Conservation (phyloP, 768 basidiomycete genomes). For the Amanita muscaria region DNA sequence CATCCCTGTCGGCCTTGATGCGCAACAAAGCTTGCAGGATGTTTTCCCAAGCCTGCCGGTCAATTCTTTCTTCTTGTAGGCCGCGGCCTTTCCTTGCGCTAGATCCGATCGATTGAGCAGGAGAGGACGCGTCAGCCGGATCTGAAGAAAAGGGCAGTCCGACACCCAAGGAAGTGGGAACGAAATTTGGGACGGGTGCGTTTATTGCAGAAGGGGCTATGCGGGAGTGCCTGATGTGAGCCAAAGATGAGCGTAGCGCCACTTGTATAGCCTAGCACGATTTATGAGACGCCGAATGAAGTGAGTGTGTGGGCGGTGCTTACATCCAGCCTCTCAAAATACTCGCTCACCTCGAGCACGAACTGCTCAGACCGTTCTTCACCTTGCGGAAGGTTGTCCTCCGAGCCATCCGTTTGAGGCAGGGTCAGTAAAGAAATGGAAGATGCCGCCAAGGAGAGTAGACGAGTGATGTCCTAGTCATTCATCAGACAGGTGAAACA, state of each 20-base stretch:
- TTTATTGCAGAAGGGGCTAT: constrained; percentile 86
- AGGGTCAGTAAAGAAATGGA: constrained; percentile 72
- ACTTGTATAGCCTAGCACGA: constrained; percentile 57
- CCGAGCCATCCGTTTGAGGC: constrained; percentile 70
- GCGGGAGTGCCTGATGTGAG: constrained; percentile 73
- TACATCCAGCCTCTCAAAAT: constrained; percentile 77
- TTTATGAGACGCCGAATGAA: background rate
- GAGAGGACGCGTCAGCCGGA: background rate
- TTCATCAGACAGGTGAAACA: background rate
- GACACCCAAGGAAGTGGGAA: constrained; percentile 74
- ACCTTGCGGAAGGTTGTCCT: constrained; percentile 64
- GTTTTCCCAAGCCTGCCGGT: constrained; percentile 71
- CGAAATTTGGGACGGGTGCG: constrained; percentile 61
- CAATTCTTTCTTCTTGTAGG: constrained; percentile 68
- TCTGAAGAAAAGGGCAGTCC: constrained; percentile 39
- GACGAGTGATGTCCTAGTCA: constrained; percentile 63
- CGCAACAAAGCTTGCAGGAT: constrained; percentile 60
- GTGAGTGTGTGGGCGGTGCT: constrained; percentile 13
- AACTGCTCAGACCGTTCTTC: constrained; percentile 82
- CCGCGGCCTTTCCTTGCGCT: constrained; percentile 43
- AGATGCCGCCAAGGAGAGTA: constrained; percentile 68
- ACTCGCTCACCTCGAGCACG: constrained; percentile 76
- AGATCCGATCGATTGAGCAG: constrained; percentile 8
- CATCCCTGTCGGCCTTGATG: constrained; percentile 40
- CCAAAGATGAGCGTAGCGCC: constrained; percentile 67